Conservation (phyloP, 2,329 filamentous ascomycete species). For the Metarhizium humberi region DNA sequence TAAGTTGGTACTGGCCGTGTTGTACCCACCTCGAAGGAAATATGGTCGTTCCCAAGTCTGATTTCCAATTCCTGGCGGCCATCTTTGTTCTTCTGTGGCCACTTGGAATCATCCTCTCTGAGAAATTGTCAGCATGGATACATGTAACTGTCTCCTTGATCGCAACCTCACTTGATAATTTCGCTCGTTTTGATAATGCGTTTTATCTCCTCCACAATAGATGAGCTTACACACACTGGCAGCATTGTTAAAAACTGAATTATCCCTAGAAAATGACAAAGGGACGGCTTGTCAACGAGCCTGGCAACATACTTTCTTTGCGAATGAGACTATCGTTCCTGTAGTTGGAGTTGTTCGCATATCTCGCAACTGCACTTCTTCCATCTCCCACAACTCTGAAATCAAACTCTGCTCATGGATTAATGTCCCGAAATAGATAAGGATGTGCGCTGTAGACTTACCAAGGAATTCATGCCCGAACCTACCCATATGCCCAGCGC, state of each 20-base stretch:
- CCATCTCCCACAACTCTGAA: constrained; percentile 89
- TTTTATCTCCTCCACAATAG: constrained; percentile 89
- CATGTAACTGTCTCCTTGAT: background rate
- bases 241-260: background rate
- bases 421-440: background rate
- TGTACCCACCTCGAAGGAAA: constrained; percentile 78
- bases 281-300: background rate
- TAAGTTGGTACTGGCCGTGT: background rate
- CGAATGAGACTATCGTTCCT: constrained; percentile 96
- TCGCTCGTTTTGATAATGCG: constrained; percentile 95
- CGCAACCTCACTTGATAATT: constrained; percentile 71
- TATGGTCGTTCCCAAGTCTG: constrained; percentile 85
- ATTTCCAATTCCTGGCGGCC: constrained; percentile 96
- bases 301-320: constrained; percentile 78
- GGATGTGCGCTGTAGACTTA: constrained; percentile 24
- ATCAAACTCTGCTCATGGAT: constrained; percentile 72
- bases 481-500: constrained; percentile 92
- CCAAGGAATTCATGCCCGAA: constrained; percentile 98
- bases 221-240: constrained; percentile 87
- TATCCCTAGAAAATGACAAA: background rate
- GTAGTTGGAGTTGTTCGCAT: constrained; percentile 99
- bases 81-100: constrained; percentile 99
- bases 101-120: constrained; percentile 96
- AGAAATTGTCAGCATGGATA: background rate
- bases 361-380: constrained; percentile 84